These are phyloP conservation scores for Fusarium bactridioides DNA, from an alignment of 2,329 filamentous ascomycete species.

Conservation along the genomic window DNA sequence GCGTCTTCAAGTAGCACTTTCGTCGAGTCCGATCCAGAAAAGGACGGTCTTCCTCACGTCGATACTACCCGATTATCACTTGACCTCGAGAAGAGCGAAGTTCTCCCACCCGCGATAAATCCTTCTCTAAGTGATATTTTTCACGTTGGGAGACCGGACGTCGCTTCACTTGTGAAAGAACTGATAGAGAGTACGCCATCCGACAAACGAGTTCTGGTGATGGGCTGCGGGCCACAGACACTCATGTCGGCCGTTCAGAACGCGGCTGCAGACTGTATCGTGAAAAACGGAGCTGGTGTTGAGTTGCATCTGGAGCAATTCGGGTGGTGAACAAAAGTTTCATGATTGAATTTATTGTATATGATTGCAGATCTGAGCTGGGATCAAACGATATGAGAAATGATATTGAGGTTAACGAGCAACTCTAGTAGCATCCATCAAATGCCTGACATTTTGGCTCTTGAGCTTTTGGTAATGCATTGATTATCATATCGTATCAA, in stretches of 20 bases:
- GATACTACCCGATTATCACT: background rate
- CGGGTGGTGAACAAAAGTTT: conserved; percentile 47
- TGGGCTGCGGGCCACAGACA: conserved; percentile 56
- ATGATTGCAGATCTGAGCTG: background rate
- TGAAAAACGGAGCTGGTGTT: conserved; percentile 51
- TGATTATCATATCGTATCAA: conserved; percentile 11
- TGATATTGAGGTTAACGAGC: background rate
- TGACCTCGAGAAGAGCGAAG: conserved; percentile 31
- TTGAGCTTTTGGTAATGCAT: conserved; percentile 20
- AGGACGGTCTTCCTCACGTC: background rate
- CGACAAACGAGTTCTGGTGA: conserved; percentile 50
- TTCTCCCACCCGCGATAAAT: background rate
- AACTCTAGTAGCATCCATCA: background rate
- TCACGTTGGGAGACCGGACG: conserved; percentile 48
- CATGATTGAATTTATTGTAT: background rate
- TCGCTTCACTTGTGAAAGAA: conserved; percentile 46
- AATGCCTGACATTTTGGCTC: background rate
- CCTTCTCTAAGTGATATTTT: conserved; percentile 33
- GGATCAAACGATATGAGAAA: background rate
- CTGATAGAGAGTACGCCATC: conserved; percentile 40
- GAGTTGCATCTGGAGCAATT: conserved; percentile 60
- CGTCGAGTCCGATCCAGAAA: conserved; percentile 15
- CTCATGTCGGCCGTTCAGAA: conserved; percentile 54
- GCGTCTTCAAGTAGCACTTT: conserved; percentile 12
- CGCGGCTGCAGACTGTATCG: conserved; percentile 51